Conservation (phyloP, 495 filamentous ascomycete species). For the Aspergillus homomorphus region DNA sequence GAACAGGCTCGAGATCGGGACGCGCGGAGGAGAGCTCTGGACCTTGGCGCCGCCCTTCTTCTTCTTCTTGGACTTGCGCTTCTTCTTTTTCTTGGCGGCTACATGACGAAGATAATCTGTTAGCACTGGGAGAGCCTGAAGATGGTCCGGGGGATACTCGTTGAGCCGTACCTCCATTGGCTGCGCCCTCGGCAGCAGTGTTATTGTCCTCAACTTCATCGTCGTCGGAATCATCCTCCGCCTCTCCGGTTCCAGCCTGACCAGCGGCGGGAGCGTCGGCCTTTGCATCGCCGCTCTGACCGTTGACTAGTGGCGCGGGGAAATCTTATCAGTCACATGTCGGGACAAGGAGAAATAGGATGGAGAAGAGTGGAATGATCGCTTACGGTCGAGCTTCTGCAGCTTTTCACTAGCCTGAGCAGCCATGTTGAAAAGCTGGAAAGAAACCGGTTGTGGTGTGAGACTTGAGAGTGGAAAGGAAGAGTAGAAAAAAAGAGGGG, state of each 20-base stretch:
- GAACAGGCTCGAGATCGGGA: slow-evolving; percentile 73
- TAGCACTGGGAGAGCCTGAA: slow-evolving; percentile 7
- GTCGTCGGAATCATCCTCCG: slow-evolving; percentile 67
- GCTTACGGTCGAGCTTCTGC: slow-evolving; percentile 50
- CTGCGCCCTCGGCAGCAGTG: slow-evolving; percentile 38
- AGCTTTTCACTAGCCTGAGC: slow-evolving; percentile 52
- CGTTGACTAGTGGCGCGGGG: slow-evolving; percentile 39
- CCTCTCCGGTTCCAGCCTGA: slow-evolving; percentile 42
- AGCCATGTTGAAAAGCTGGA: slow-evolving; percentile 43
- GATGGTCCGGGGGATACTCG: slow-evolving; percentile 9
- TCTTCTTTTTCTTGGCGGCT: slow-evolving; percentile 76
- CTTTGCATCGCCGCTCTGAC: slow-evolving; percentile 48
- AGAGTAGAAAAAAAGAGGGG: slow-evolving; percentile 18
- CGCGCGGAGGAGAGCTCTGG: slow-evolving; percentile 75
- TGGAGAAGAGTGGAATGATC: not conserved
- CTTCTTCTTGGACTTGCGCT: slow-evolving; percentile 73
- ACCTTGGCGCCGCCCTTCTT: slow-evolving; percentile 62
- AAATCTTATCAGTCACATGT: slow-evolving; percentile 23
- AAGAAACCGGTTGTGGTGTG: slow-evolving; percentile 9
- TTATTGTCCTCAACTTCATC: slow-evolving; percentile 49
- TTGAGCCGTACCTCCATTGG: slow-evolving; percentile 39
- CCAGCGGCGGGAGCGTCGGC: slow-evolving; percentile 37
- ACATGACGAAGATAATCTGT: slow-evolving; percentile 14
- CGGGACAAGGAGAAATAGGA: not conserved
- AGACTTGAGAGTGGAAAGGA: slow-evolving; percentile 3